phyloP scores from a whole-genome alignment of 2,329 filamentous ascomycete species.

The Colletotrichum navitas region DNA sequence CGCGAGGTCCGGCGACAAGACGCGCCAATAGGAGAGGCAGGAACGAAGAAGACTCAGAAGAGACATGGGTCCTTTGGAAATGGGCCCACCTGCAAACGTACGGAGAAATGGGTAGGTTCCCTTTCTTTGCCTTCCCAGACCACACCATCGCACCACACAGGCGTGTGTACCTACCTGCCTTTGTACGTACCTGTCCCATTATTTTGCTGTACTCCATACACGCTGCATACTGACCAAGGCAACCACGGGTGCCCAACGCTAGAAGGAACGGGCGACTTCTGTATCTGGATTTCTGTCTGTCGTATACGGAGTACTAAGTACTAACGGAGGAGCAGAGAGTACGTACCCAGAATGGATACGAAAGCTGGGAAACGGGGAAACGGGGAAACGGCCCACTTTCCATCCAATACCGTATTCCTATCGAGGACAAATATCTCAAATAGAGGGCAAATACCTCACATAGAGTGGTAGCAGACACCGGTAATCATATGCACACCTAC shows the following conservation, averaged over 20 bases:
- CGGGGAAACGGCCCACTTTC: slow-evolving; percentile 1
- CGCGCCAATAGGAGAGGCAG: slow-evolving; percentile 26
- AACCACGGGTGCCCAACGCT: not conserved
- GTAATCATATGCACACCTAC: too few species aligned
- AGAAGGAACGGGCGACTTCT: slow-evolving; percentile 10
- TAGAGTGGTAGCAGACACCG: not conserved
- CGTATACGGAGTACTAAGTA: too few species aligned
- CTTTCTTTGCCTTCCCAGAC: not conserved
- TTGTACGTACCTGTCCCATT: not conserved
- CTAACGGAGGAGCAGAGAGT: not conserved
- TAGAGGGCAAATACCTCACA: slow-evolving; percentile 2
- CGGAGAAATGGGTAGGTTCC: too few species aligned
- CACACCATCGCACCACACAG: not conserved
- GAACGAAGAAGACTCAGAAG: slow-evolving; percentile 1
- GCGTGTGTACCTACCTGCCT: not conserved
- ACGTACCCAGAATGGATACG: not conserved
- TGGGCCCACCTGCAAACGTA: slow-evolving; percentile 6
- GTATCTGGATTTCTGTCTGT: not conserved
- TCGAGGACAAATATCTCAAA: not conserved
- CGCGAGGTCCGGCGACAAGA: slow-evolving; percentile 21
- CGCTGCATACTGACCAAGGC: not conserved
- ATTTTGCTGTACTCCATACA: not conserved
- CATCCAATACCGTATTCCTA: not conserved
- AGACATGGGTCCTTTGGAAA: slow-evolving; percentile 19
- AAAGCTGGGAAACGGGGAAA: too few species aligned